Evolutionary conservation across 352 stramenopile genomes (phyloP), one percentile per base, ranked within the genome.

Genomic region (Phytophthora citricola): DNA sequence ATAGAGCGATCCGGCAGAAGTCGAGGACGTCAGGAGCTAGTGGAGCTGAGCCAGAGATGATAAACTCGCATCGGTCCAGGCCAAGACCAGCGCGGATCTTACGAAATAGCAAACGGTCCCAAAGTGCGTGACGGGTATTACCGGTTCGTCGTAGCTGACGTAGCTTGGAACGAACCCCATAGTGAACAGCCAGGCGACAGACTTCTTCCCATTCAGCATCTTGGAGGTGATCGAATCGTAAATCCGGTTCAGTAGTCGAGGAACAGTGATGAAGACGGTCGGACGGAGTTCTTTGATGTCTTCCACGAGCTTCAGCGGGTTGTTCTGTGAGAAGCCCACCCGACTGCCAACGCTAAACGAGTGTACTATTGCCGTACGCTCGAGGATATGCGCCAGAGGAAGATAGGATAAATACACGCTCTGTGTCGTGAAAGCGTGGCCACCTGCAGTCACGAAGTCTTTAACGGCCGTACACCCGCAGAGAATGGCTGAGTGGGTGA

Each of bases 321-420:
- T 89, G 9, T 92, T 94, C n/a, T 92, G 84, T 36, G 87, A 98
- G 73, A 99, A 99, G 1, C 92, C 97, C 22, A 99, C 85, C 32
- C 82, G 85, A 12, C 78, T 91, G 3, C 96, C 96, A 7, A 66
- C 60, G 6, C 73, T 72, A 17, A 98, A 78, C 12, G 96, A 70
- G 44, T 73, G 63, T 15, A 85, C 62, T 41, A 86, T 58, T 1
- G 83, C 76, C 15, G 68, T 65, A n/a, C 93, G 78, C 83, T 99
- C 97, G 62, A 98, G 98, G 58, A 99, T 98, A 76, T 99, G 97
- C 3, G 97, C 91, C 15, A 99, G 75, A 15, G 97, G 97, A 45
- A 99, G 79, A 71, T 98, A 99, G 5, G 91, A 98, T 32, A 99
- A 74, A 73, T 99, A 94, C 17, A 97, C 81, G 63, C 97, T 95